Conservation (phyloP, 805 yeast species). For the Candida taoyuanica region DNA sequence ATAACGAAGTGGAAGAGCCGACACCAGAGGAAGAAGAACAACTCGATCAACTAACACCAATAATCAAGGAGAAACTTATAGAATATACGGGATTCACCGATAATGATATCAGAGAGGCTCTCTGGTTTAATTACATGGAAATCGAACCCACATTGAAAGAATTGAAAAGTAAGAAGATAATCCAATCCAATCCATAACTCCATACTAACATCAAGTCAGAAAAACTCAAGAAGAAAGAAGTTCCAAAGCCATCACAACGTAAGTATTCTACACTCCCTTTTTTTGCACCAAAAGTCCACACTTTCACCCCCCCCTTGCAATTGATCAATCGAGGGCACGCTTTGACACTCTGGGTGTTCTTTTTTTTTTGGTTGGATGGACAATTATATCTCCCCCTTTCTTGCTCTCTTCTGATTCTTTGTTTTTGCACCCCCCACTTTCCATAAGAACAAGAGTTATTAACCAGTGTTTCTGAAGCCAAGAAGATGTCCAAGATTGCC, state of each 20-base stretch:
- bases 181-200: too few species aligned
- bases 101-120: conserved; percentile 47
- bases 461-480: conserved; percentile 6
- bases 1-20: conserved; percentile 28
- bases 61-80: conserved; percentile 33
- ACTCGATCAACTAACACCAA: conserved; percentile 40
- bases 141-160: conserved; percentile 48
- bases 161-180: conserved; percentile 29
- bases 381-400: too few species aligned
- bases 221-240: conserved; percentile 21
- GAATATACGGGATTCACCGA: conserved; percentile 42
- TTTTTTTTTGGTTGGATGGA: too few species aligned
- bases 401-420: conserved; percentile 8
- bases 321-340: conserved; percentile 2
- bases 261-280: conserved; percentile 31
- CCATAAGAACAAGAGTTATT: conserved; percentile 10
- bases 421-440: too few species aligned
- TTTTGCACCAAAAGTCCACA: not conserved
- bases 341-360: not conserved
- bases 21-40: conserved; percentile 37
- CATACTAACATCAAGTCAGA: conserved; percentile 14
- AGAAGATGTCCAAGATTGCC: conserved; percentile 21
- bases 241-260: conserved; percentile 34
- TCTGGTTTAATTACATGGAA: conserved; percentile 57
- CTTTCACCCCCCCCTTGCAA: too few species aligned